phyloP scores from a whole-genome alignment of 495 filamentous ascomycete species.

The Penicillium turbatum region DNA sequence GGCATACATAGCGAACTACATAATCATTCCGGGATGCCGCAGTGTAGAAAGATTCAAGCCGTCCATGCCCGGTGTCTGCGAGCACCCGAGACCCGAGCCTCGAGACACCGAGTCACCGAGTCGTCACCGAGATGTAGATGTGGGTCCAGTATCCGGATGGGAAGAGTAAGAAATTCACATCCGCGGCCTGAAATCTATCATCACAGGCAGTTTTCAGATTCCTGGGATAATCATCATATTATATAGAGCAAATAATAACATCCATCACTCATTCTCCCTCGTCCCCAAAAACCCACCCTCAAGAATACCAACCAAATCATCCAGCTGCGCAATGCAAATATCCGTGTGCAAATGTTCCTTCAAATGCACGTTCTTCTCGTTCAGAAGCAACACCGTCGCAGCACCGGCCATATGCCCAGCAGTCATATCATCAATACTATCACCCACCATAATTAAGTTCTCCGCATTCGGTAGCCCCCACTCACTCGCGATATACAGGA shows the following conservation, averaged over 20 bases:
- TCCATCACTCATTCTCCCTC: conserved; percentile 9
- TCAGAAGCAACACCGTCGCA: conserved; percentile 81
- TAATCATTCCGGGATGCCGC: too few relatives aligned
- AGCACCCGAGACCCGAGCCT: too few relatives aligned
- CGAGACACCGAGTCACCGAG: too few relatives aligned
- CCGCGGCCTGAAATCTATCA: too few relatives aligned
- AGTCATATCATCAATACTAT: conserved; percentile 91
- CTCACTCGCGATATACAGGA: conserved; percentile 71
- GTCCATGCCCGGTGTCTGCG: too few relatives aligned
- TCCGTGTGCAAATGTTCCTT: conserved; percentile 76
- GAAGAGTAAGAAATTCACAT: too few relatives aligned
- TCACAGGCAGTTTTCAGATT: too few relatives aligned
- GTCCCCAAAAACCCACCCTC: conserved; percentile 58
- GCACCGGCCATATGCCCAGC: conserved; percentile 81
- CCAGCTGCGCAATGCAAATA: conserved; percentile 57
- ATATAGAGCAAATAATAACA: not conserved
- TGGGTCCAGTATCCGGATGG: too few relatives aligned
- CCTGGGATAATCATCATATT: not conserved
- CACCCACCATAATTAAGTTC: conserved; percentile 67
- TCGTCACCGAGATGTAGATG: too few relatives aligned
- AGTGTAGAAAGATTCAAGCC: too few relatives aligned
- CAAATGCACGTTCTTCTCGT: conserved; percentile 71
- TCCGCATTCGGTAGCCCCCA: conserved; percentile 61
- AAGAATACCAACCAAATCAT: conserved; percentile 67
- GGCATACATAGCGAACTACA: too few relatives aligned